phyloP scores from a whole-genome alignment of 805 yeast species.

The Suhomyces pyralidae region DNA sequence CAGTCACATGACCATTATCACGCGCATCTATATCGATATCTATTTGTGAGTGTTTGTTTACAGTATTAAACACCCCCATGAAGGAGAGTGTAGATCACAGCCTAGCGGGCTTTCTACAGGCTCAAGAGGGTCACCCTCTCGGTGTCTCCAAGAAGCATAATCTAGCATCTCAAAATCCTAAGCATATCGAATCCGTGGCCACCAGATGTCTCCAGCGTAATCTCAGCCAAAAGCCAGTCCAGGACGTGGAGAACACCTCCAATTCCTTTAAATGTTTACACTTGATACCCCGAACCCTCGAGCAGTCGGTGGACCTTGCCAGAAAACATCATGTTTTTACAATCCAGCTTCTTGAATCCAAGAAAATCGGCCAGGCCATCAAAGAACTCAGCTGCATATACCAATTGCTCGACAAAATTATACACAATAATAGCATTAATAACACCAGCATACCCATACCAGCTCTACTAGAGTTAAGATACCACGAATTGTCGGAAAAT shows the following conservation, averaged over 20 bases:
- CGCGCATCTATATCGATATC: not conserved
- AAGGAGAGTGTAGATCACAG: not conserved
- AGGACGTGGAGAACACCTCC: conserved; percentile 6
- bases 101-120: conserved; percentile 6
- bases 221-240: not conserved
- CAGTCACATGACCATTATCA: not conserved
- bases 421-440: conserved; percentile 3
- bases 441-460: not conserved
- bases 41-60: conserved; percentile 4
- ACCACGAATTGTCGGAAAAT: not conserved
- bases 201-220: conserved; percentile 2
- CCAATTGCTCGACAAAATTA: conserved; percentile 10
- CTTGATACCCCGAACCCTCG: conserved; percentile 7
- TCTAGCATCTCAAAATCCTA: conserved; percentile 5
- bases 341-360: conserved; percentile 21
- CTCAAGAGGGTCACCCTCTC: conserved; percentile 6
- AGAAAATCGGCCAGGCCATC: conserved; percentile 11
- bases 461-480: conserved; percentile 10
- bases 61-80: not conserved
- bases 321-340: conserved; percentile 28
- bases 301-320: conserved; percentile 9
- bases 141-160: conserved; percentile 10
- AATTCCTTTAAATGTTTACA: conserved; percentile 19
- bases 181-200: conserved; percentile 9
- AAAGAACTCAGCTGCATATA: conserved; percentile 6